Evolutionary conservation across 192 early-diverging fungal species (phyloP), one percentile per base, ranked within the genome.

Genomic region (Coemansia sp.): DNA sequence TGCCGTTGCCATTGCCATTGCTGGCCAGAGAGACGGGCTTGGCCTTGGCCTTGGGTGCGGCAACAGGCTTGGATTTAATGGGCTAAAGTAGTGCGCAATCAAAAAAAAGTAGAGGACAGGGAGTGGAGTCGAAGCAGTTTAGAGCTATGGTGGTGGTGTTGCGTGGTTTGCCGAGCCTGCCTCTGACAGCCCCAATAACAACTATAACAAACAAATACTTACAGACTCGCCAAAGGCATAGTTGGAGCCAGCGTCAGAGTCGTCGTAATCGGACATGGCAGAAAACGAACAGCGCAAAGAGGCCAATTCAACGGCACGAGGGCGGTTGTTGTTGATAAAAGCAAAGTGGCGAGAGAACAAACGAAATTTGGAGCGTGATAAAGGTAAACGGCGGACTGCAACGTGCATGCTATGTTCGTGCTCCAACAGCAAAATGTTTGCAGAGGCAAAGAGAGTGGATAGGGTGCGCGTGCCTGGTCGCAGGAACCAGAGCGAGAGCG

Each of bases 221-320:
- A 65, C 69, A 21, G 60, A 59, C 22, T 50, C 51, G 45, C 13
- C 49, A 46, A 43, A 43, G 36, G 31, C 41, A 51, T 65, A 72
- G 10, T 34, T 54, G 7, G 73, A 77, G 23, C 73, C 73, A 14
- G 43, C 43, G 41, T 77, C 73, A 37, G 73, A 77, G 26, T 77
- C 73, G 30, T 53, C 65, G 49, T 69, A 55, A 47, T 67, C 65
- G n/a, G 73, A 68, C 66, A 69, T 64, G 32, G 46, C 23, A n/a
- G 13, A 14, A 8, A 29, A 29, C 25, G 14, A 29, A n/a, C 10
- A 26, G 5, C 25, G 13, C 15, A 8, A 27, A 14, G 25, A 27
- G n/a, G 26, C 25, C 5, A 29, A 27, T 8, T 27, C 26, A 8
- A n/a, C 43, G 8, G 43, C 25, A 13, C 25, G 22, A 22, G 29